phyloP scores from a whole-genome alignment of 768 basidiomycete genomes.

The Pholiota microspora region DNA sequence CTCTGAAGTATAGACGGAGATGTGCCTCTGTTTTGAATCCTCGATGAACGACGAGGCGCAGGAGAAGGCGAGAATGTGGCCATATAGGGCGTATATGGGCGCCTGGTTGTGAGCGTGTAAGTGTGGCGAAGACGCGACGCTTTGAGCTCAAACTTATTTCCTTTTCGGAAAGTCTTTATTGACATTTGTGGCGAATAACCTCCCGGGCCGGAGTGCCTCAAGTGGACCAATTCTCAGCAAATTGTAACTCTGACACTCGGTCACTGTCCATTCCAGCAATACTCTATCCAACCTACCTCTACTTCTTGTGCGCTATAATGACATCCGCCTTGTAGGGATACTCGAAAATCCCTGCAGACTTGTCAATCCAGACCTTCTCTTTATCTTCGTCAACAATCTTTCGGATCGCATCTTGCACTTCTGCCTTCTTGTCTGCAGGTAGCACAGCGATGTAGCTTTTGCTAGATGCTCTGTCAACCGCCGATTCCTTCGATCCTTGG shows the following conservation, averaged over 20 bases:
- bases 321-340: constrained; percentile 76
- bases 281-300: neutral
- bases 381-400: constrained; percentile 58
- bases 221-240: too few relatives aligned
- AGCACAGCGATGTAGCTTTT: constrained; percentile 84
- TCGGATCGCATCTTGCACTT: constrained; percentile 49
- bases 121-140: neutral
- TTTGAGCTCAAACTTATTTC: constrained; percentile 8
- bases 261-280: neutral
- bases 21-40: constrained; percentile 23
- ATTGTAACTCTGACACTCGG: too few relatives aligned
- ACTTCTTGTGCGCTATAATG: constrained; percentile 42
- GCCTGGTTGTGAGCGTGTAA: neutral
- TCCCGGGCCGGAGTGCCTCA: neutral
- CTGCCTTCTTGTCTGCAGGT: constrained; percentile 51
- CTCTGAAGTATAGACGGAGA: constrained; percentile 22
- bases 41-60: constrained; percentile 53
- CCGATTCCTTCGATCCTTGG: constrained; percentile 50
- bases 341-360: constrained; percentile 69
- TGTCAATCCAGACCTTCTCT: constrained; percentile 72
- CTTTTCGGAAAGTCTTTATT: constrained; percentile 1
- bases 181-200: neutral
- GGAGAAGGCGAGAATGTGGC: constrained; percentile 64
- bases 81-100: constrained; percentile 31
- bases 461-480: constrained; percentile 66